Conservation (phyloP, 2,329 filamentous ascomycete genomes). For the Exserohilum rostratum region DNA sequence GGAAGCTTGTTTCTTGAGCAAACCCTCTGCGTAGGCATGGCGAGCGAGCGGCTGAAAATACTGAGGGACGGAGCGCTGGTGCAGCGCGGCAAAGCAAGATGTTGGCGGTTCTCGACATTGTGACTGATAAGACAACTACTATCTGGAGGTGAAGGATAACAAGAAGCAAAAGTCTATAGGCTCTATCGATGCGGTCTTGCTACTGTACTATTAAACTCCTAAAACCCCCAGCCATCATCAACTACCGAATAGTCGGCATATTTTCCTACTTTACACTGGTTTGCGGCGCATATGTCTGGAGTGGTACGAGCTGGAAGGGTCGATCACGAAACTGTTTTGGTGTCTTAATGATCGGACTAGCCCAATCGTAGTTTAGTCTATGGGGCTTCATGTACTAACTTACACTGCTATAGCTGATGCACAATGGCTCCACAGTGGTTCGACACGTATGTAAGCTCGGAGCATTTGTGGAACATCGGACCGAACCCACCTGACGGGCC, state of each 20-base stretch:
- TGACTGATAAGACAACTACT: neutral
- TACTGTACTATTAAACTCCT: constrained; percentile 2
- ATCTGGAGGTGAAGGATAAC: neutral
- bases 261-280: neutral
- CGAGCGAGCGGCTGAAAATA: neutral
- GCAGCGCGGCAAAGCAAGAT: neutral
- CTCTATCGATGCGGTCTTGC: neutral
- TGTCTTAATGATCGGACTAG: neutral
- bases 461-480: constrained; percentile 5
- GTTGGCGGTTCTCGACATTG: constrained; percentile 7
- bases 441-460: neutral
- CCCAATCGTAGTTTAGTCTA: neutral
- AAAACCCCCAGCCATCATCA: neutral
- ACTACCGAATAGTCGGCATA: constrained; percentile 2
- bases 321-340: neutral
- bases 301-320: neutral
- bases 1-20: constrained; percentile 10
- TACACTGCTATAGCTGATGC: neutral
- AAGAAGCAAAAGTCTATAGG: neutral
- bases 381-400: neutral
- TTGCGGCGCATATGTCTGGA: constrained; percentile 2
- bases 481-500: neutral
- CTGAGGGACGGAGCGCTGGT: neutral
- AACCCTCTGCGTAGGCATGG: constrained; percentile 10
- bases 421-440: neutral